Base-by-base conservation (phyloP, 257 asterid species). In the Nicotiana otophora region DNA sequence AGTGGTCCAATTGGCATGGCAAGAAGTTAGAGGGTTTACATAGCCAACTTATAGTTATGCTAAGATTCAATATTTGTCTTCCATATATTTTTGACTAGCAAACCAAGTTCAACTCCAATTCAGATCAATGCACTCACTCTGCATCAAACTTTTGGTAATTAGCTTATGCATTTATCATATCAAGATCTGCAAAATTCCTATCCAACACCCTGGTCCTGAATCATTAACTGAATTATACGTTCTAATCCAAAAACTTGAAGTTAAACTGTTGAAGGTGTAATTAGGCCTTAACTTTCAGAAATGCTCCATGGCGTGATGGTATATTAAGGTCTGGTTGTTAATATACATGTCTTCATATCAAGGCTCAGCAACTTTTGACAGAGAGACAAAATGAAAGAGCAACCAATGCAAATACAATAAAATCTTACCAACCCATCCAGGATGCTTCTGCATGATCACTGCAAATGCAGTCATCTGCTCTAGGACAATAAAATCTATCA, bases 391-490 rank as follows among this genome's bases (percentile, higher is more conserved):
- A 79, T 31, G 66, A 66, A 81, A 14, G 39, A 66, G 54, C 42
- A 74, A 26, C 7, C 42, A 48, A 26, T 74, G 63, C 26, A 26
- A 74, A 48, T 74, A 61, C 62, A 23, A 23, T 26, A 86, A 67
- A 84, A 53, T 81, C 99, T 87, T 87, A 96, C 99, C 99, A 61
- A 96, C 99, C 99, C 99, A 96, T 33, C 99, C 99, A 69, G 99
- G 99, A 94, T 96, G 99, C 90, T 96, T 96, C 92, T 96, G 99
- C 99, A 96, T 96, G 72, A 96, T 96, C 84, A 94, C 99, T 78
- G 98, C 99, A 88, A 96, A 96, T 86, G 99, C 97, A 82, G 98
- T 94, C 99, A 96, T 94, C 91, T 96, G 99, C 84, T 96, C 99
- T 85, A 96, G 90, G 82, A 94, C 88, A 67, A 96, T 88, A 91